Percentiles rank a stretch among this genome's conserved stretches.
phyloP scores from a whole-genome alignment of 2,329 filamentous ascomycete genomes.

The Microdochium trichocladiopsis region DNA sequence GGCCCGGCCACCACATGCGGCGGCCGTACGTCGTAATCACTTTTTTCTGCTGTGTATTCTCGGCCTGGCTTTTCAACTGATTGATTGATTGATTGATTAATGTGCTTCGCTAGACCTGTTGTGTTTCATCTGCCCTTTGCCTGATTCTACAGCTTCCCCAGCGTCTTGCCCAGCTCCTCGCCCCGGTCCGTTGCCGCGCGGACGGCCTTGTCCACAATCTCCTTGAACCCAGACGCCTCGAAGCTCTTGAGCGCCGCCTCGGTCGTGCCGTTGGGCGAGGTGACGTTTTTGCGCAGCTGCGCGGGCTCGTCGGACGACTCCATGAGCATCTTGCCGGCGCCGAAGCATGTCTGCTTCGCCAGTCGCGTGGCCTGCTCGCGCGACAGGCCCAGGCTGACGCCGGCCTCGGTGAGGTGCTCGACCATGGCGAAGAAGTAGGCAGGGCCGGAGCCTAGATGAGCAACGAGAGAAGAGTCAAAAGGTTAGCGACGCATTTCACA shows the following conservation, averaged over 20 bases:
- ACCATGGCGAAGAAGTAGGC: constrained; percentile 48
- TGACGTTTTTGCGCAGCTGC: constrained; percentile 43
- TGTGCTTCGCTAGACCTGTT: no score
- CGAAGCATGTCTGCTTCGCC: constrained; percentile 42
- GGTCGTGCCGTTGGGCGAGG: constrained; percentile 44
- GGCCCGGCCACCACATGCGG: no score
- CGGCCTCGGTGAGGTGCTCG: constrained; percentile 39
- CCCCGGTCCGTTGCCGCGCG: constrained; percentile 34
- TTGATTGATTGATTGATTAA: no score
- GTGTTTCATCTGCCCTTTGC: no score
- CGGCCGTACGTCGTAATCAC: no score
- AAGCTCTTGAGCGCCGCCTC: constrained; percentile 41
- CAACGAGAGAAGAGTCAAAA: neutral
- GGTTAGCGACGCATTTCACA: no score
- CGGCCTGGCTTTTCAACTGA: no score
- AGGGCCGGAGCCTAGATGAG: constrained; percentile 39
- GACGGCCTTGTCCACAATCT: constrained; percentile 36
- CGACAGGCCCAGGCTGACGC: constrained; percentile 33
- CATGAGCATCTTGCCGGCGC: constrained; percentile 43
- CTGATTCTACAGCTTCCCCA: constrained; percentile 14
- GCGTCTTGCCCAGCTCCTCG: constrained; percentile 33
- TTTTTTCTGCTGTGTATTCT: no score
- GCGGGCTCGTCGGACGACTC: constrained; percentile 35
- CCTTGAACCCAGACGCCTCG: constrained; percentile 32
- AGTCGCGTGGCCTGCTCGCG: constrained; percentile 40